Evolutionary conservation across 257 asterid genomes (phyloP).

Genomic region (Orobanche coerulescens): DNA sequence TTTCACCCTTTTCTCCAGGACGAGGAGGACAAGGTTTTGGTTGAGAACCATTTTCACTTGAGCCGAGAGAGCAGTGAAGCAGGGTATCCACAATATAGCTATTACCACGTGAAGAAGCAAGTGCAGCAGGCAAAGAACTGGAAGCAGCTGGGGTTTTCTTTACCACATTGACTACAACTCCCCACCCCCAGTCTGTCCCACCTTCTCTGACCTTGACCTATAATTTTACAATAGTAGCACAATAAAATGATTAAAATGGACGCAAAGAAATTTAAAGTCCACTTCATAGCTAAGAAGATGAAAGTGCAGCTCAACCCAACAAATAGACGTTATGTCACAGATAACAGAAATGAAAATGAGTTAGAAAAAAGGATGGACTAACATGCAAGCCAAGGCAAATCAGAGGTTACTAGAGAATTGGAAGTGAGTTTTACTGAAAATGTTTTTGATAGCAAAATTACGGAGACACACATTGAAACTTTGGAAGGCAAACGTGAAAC

Average conservation of each 20-base stretch:
- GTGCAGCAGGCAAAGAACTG: conserved; percentile 80
- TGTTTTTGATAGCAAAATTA: conserved; percentile 4
- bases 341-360: conserved; percentile 1
- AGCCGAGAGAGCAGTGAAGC: conserved; percentile 78
- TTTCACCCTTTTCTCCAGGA: conserved; percentile 94
- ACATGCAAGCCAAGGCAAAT: conserved; percentile 16
- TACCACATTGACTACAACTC: conserved; percentile 90
- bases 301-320: not conserved
- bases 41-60: conserved; percentile 66
- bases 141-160: conserved; percentile 54
- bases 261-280: not conserved
- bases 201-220: conserved; percentile 94
- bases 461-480: not conserved
- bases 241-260: conserved; percentile 2
- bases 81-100: conserved; percentile 78
- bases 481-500: not conserved
- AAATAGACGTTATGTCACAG: not conserved
- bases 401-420: conserved; percentile 2
- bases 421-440: not conserved
- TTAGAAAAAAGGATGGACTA: conserved; percentile 9
- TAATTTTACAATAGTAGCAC: conserved; percentile 23
- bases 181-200: conserved; percentile 99
- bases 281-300: not conserved
- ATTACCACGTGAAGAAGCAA: conserved; percentile 77
- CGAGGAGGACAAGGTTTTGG: conserved; percentile 86